Conservation (phyloP, 768 basidiomycete genomes). For the Psilocybe subaeruginosa region DNA sequence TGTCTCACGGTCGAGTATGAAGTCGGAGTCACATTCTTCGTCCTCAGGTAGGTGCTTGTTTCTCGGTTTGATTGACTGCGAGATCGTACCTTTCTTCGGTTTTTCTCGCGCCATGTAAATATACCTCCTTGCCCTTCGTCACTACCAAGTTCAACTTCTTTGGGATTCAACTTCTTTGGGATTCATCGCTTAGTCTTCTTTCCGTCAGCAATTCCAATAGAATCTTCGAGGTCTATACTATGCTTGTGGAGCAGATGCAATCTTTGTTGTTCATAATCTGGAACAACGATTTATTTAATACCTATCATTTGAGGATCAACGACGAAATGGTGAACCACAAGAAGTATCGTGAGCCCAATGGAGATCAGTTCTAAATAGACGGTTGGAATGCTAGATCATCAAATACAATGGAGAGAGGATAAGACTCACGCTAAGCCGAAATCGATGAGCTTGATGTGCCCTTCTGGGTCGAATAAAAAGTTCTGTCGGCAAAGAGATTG, state of each 20-base stretch:
- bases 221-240: conserved; percentile 93
- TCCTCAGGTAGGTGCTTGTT: not conserved
- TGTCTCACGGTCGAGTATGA: too few relatives aligned
- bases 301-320: conserved; percentile 13
- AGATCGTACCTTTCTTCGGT: conserved; percentile 77
- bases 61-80: conserved; percentile 19
- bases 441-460: conserved; percentile 94
- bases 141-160: conserved; percentile 80
- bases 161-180: conserved; percentile 79
- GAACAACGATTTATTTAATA: conserved; percentile 5
- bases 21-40: too few relatives aligned
- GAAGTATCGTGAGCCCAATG: conserved; percentile 98
- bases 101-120: conserved; percentile 95
- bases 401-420: conserved; percentile 20
- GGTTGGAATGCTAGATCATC: conserved; percentile 9
- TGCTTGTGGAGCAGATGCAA: conserved; percentile 87
- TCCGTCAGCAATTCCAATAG: conserved; percentile 63
- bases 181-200: conserved; percentile 78
- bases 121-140: conserved; percentile 81
- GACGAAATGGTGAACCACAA: conserved; percentile 47
- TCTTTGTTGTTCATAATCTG: conserved; percentile 95
- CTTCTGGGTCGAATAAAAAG: conserved; percentile 92
- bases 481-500: conserved; percentile 55
- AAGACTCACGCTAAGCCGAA: conserved; percentile 90
- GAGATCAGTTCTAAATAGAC: conserved; percentile 69